Evolutionary conservation across 2,329 filamentous ascomycete species (phyloP).

Genomic region (Colletotrichum aenigma): DNA sequence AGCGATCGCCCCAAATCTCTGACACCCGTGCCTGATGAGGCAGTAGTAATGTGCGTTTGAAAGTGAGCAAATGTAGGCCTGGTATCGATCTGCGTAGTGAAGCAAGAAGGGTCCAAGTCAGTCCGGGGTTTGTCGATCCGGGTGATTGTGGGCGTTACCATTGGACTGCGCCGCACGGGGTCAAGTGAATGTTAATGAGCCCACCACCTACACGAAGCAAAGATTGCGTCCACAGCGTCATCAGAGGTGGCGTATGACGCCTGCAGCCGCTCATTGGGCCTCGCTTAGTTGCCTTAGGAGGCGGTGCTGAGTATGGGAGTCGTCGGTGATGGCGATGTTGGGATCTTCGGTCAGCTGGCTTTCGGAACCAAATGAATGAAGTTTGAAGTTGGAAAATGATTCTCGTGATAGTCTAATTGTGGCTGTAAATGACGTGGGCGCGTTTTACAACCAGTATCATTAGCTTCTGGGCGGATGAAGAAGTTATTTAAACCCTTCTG

Average conservation of each 20-base stretch:
- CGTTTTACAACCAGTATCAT: neutral
- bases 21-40: neutral
- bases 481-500: neutral
- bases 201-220: neutral
- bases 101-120: conserved; percentile 12
- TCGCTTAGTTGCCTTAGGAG: neutral
- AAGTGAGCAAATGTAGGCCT: neutral
- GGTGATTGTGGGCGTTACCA: neutral
- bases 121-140: neutral
- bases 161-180: conserved; percentile 11
- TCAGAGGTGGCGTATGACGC: neutral
- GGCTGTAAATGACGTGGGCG: neutral
- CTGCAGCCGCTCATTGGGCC: neutral
- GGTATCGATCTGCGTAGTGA: neutral
- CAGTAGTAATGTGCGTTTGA: neutral
- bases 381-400: neutral
- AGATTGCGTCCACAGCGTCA: neutral
- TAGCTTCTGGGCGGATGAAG: neutral
- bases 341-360: neutral
- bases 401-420: neutral
- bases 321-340: neutral
- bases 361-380: neutral
- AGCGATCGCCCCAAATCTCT: neutral
- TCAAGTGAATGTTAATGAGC: neutral
- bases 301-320: neutral